phyloP scores from a whole-genome alignment of 305 asterid genomes.

The Fraxinus dipetala region DNA sequence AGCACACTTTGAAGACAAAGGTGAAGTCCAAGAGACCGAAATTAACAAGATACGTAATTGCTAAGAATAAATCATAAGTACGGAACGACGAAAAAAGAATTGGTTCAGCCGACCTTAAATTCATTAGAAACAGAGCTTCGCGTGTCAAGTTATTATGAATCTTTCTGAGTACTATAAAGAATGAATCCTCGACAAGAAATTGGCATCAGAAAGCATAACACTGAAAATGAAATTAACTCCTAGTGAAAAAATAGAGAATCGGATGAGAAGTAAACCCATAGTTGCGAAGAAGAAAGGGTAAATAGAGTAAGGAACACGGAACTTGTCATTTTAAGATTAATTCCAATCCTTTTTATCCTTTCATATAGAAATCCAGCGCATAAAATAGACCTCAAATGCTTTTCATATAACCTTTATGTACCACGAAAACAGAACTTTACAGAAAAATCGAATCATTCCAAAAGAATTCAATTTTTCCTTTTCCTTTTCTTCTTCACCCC shows the following conservation, averaged over 20 bases:
- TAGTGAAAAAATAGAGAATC: constrained; percentile 1
- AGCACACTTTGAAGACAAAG: not conserved
- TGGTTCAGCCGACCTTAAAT: not conserved
- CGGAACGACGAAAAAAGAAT: not conserved
- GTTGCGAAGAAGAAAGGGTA: constrained; percentile 26
- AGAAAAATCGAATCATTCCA: constrained; percentile 11
- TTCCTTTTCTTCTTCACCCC: constrained; percentile 6
- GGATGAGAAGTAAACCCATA: constrained; percentile 17
- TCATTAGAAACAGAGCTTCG: not conserved
- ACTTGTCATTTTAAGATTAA: constrained; percentile 44
- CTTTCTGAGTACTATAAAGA: constrained; percentile 43
- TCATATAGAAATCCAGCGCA: constrained; percentile 38
- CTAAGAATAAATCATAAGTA: not conserved
- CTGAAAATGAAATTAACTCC: constrained; percentile 15
- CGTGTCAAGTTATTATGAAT: not conserved
- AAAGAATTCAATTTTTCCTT: constrained; percentile 12
- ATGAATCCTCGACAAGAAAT: constrained; percentile 44
- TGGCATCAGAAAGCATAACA: constrained; percentile 39
- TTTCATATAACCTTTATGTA: constrained; percentile 27
- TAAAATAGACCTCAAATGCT: constrained; percentile 31
- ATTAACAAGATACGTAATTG: not conserved
- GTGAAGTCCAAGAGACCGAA: not conserved
- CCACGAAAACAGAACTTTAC: constrained; percentile 8
- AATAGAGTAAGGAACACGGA: constrained; percentile 49
- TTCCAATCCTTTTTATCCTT: constrained; percentile 27